Base-by-base conservation (phyloP, 2,329 filamentous ascomycete species). In the Fusarium compactum region DNA sequence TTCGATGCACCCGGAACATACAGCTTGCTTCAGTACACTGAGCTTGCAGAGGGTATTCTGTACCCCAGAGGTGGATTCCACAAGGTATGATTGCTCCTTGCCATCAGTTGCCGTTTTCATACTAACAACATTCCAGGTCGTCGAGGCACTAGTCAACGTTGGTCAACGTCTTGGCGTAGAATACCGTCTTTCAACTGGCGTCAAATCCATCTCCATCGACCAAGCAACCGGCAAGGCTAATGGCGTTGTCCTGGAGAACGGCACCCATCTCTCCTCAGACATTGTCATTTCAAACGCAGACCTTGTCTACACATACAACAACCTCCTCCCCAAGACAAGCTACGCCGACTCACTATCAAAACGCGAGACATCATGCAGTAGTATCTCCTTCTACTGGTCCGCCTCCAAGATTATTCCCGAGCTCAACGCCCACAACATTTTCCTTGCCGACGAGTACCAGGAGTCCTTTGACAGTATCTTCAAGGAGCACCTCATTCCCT, bases 401-500 rank as follows among this genome's bases (percentile, higher is more conserved):
- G 83, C 93, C 22, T 83, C 87, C 62, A 82, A 83, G 53, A 83
- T 85, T 54, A 81, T 93, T 3, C 86, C 88, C 0, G 86, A 91
- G 77, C 85, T 94, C 4, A 82, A 85, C 20, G 87, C 89, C 0
- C 92, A 94, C 80, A 94, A 94, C 77, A 92, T 94, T 73, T 94
- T 94, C 81, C 86, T 94, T 9, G 91, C 91, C 4, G 89, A 92
- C 71, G 85, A 91, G 69, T 94, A 93, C 77, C 84, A 84, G 53
- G 89, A 91, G 72, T 90, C 86, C n/a, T 94, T 94, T 74, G 91
- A 94, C 78, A 86, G 87, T 62, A 94, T 94, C 63, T 94, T 94
- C 84, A 88, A 91, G 69, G 82, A 87, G 30, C 89, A 93, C 64
- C 80, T 85, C 5, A 87, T 94, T 11, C 92, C 92, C 2, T 78